phyloP scores from a whole-genome alignment of 352 stramenopile species.

The Aphanomyces stellatus region DNA sequence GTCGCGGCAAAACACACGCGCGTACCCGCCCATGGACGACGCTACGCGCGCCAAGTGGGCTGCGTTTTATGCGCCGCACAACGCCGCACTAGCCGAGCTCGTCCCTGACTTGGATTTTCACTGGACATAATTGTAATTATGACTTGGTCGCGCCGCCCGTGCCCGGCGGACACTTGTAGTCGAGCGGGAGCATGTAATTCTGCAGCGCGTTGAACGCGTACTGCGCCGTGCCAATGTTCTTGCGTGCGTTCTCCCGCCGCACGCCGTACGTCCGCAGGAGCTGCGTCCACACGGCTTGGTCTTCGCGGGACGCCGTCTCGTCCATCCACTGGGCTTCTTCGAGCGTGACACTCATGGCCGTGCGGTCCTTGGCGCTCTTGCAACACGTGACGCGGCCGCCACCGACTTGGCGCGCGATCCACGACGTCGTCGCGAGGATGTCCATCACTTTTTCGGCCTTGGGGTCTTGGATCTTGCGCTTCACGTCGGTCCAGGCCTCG shows the following conservation, averaged over 20 bases:
- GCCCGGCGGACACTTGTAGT: slow-evolving; percentile 55
- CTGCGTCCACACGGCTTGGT: slow-evolving; percentile 34
- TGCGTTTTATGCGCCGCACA: slow-evolving; percentile 62
- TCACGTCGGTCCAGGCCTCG: slow-evolving; percentile 22
- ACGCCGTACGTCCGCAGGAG: slow-evolving; percentile 68
- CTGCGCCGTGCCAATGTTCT: slow-evolving; percentile 80
- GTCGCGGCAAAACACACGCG: slow-evolving; percentile 55
- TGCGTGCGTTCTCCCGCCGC: slow-evolving; percentile 73
- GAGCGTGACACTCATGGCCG: slow-evolving; percentile 95
- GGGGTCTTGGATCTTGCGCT: slow-evolving; percentile 9
- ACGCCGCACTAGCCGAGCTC: slow-evolving; percentile 53
- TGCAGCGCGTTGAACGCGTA: slow-evolving; percentile 78
- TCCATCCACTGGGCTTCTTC: slow-evolving; percentile 74
- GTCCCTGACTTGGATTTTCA: slow-evolving; percentile 16
- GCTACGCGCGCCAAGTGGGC: slow-evolving; percentile 29
- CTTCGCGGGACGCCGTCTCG: not conserved
- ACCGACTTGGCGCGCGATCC: slow-evolving; percentile 63
- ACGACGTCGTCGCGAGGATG: slow-evolving; percentile 68
- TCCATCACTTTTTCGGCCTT: slow-evolving; percentile 62
- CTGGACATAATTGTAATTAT: not conserved
- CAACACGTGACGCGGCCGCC: slow-evolving; percentile 92
- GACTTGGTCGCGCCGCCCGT: slow-evolving; percentile 64
- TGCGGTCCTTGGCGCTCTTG: slow-evolving; percentile 97
- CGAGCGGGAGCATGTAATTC: slow-evolving; percentile 70
- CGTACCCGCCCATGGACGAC: slow-evolving; percentile 37